These are phyloP conservation scores for Waltergamsia citrina DNA, from an alignment of 2,329 filamentous ascomycete genomes.

Conservation along the genomic window DNA sequence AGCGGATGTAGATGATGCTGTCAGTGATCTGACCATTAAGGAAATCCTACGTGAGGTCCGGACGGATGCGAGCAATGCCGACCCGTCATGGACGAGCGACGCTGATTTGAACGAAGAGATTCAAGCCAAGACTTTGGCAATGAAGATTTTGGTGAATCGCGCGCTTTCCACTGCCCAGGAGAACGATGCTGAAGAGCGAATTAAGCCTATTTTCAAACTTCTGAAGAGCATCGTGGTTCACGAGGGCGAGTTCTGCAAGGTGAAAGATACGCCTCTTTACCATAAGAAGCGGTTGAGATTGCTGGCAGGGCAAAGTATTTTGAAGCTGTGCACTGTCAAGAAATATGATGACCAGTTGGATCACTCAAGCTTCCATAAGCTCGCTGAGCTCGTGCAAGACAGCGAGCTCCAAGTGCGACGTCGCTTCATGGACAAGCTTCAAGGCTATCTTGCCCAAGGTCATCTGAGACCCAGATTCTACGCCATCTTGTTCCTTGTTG, in stretches of 20 bases:
- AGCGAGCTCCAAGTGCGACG: conserved; percentile 62
- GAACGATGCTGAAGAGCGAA: conserved; percentile 46
- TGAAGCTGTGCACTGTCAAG: conserved; percentile 76
- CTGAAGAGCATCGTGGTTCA: conserved; percentile 67
- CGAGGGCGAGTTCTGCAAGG: conserved; percentile 72
- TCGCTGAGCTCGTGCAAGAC: conserved; percentile 78
- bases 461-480: conserved; percentile 72
- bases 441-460: conserved; percentile 76
- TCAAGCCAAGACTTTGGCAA: conserved; percentile 70
- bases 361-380: conserved; percentile 66
- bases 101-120: conserved; percentile 69
- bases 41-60: conserved; percentile 65
- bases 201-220: conserved; percentile 65
- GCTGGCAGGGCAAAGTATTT: conserved; percentile 65
- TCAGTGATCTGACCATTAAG: conserved; percentile 68
- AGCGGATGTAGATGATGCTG: conserved; percentile 63
- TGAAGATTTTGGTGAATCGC: conserved; percentile 81
- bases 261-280: conserved; percentile 61
- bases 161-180: conserved; percentile 52
- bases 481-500: conserved; percentile 79
- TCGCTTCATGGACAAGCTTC: conserved; percentile 74
- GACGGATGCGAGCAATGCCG: conserved; percentile 45
- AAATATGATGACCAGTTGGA: conserved; percentile 68
- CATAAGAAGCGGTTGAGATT: conserved; percentile 78
- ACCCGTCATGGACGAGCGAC: conserved; percentile 59